Evolutionary conservation across 345 rosid genomes (phyloP), one percentile per base, ranked within the genome.

Genomic region (Adansonia digitata): DNA sequence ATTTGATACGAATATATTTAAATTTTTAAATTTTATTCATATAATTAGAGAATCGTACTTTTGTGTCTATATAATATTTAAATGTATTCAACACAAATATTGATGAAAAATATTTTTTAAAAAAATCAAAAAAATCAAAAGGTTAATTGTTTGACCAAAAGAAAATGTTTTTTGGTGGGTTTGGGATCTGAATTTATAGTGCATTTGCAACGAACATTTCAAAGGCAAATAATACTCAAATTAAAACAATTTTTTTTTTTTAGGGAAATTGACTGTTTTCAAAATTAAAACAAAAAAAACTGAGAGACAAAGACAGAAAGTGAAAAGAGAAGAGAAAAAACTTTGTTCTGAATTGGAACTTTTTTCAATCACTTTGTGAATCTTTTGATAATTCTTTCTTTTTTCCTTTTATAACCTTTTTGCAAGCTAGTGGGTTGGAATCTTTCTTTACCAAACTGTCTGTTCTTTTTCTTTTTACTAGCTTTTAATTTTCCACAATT

Each of bases 371-470:
- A 49, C 55, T 18, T 43, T 43, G 14, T 43, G 48, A 43, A 6
- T 46, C 42, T 48, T 51, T n/a, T 4, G 61, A 52, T 31, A 14
- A 14, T 48, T 45, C 31, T 20, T 35, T 20, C 55, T 53, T 68
- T 5, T n/a, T n/a, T n/a, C n/a, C n/a, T n/a, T n/a, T n/a, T n/a
- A n/a, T n/a, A n/a, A 2, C 61, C 63, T 20, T 35, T 69, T 69
- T 70, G 61, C 61, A 20, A 52, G 48, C 9, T 71, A 27, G 63
- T 71, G 74, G 70, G 55, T 13, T 72, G 37, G 75, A 72, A 71
- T 71, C 63, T 71, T 53, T 71, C 63, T 71, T 53, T 35, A 71
- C 65, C 48, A 37, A 72, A 56, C 10, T 8, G 31, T 18, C 0
- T 4, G 8, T 69, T 48, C 37, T 49, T 5, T 24, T 46, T 20